Conservation (phyloP, 331 rosid genomes). For the Saraca asoca region DNA sequence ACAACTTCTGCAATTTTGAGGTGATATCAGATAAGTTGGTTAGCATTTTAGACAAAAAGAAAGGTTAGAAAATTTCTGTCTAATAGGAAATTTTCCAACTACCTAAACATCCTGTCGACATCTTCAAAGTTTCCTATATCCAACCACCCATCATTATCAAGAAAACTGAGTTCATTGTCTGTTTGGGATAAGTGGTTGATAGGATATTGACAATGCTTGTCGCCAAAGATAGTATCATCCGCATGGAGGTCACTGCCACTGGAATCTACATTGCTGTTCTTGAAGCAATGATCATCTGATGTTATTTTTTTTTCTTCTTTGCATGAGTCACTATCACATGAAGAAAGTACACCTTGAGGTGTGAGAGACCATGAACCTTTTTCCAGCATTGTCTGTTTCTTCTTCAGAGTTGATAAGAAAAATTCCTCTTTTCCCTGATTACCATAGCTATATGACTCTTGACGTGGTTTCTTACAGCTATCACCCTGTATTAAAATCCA, state of each 20-base stretch:
- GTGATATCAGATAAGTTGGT: slow-evolving; percentile 15
- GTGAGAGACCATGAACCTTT: slow-evolving; percentile 62
- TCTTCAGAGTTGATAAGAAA: slow-evolving; percentile 36
- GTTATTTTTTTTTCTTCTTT: slow-evolving; percentile 46
- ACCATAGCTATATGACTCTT: slow-evolving; percentile 35
- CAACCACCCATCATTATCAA: slow-evolving; percentile 76
- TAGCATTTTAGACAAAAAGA: slow-evolving; percentile 26
- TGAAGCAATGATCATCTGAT: slow-evolving; percentile 48
- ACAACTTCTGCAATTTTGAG: slow-evolving; percentile 58
- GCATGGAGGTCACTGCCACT: slow-evolving; percentile 49
- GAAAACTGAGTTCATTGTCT: slow-evolving; percentile 66
- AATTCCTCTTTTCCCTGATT: slow-evolving; percentile 42
- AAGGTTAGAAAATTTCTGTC: slow-evolving; percentile 14
- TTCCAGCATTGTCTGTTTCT: slow-evolving; percentile 50
- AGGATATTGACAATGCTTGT: slow-evolving; percentile 54
- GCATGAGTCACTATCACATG: slow-evolving; percentile 45
- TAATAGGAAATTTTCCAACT: slow-evolving; percentile 36
- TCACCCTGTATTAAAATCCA: slow-evolving; percentile 39
- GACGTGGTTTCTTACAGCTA: slow-evolving; percentile 43
- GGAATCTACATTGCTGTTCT: slow-evolving; percentile 51
- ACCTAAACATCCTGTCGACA: slow-evolving; percentile 83
- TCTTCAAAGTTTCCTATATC: slow-evolving; percentile 84
- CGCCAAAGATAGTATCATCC: slow-evolving; percentile 55
- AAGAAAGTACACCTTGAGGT: slow-evolving; percentile 53
- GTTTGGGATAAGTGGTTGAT: slow-evolving; percentile 54